Evolutionary conservation across 2,329 filamentous ascomycete genomes (phyloP), one percentile per base, ranked within the genome.

Genomic region (Pseudogymnoascus sp.): DNA sequence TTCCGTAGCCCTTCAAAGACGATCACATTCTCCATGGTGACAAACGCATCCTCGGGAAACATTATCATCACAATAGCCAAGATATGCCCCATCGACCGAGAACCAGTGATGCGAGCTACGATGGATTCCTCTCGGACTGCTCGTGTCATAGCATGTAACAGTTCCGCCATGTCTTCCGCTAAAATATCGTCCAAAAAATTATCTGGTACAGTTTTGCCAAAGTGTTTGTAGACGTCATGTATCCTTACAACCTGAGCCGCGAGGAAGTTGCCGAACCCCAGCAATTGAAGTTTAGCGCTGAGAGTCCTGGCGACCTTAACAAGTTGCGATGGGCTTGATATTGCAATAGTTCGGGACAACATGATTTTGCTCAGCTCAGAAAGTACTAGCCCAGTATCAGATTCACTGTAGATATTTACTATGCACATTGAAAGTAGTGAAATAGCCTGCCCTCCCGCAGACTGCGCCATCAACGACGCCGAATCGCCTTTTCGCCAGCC

Each of bases 401-500:
- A 3, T 1, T 26, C 6, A 4, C 5, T 6, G 44, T 50, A 50
- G 6, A 50, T 21, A 50, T 29, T 50, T n/a, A 10, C 1, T 50
- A 50, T 50, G 24, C 44, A 50, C 44, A 50, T 50, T 13, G 44
- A 50, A 1, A 50, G 24, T 29, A 50, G 44, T 29, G 44, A 50
- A 29, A 50, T 50, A 10, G 44, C 44, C 24, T 50, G 44, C 6
- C 44, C 44, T 50, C 44, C 44, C 0, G 44, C 44, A 29, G 21
- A 50, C 24, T 50, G 44, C 6, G 44, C 61, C 62, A 66, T 64
- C 29, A 59, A 44, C 16, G 65, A 66, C 14, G 64, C 65, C 4
- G 64, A 10, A 40, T 65, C 64, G 31, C 62, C 64, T 56, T 65
- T 63, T 8, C 66, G 56, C 66, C 66, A 67, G 14, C 66, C 66